These are phyloP conservation scores for Ogataea parapolymorpha DNA, from an alignment of 805 yeast species.

Conservation along the genomic window DNA sequence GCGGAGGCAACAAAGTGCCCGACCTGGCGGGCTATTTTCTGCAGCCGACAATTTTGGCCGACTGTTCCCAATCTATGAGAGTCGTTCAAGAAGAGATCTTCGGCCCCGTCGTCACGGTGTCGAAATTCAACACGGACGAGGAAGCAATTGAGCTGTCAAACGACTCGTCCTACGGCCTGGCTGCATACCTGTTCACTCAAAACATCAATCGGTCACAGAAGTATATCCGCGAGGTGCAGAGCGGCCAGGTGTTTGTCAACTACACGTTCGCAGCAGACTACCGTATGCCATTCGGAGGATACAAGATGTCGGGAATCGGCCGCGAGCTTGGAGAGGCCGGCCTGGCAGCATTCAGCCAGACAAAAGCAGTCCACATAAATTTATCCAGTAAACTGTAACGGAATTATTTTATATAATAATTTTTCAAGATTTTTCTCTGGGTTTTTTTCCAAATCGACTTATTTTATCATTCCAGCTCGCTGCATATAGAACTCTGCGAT, in stretches of 20 bases:
- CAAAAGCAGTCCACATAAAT: conserved; percentile 72
- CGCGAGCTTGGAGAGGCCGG: conserved; percentile 92
- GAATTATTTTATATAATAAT: neutral
- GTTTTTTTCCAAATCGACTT: conserved; percentile 3
- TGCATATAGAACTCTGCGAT: conserved; percentile 5
- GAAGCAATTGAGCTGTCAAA: conserved; percentile 79
- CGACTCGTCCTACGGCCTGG: conserved; percentile 79
- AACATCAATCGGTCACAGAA: conserved; percentile 72
- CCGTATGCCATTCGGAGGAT: conserved; percentile 91
- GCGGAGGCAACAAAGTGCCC: conserved; percentile 54
- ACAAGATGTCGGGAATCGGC: conserved; percentile 87
- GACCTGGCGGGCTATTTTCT: conserved; percentile 57
- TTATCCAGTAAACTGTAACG: conserved; percentile 28
- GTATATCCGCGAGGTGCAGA: conserved; percentile 68
- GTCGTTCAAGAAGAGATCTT: conserved; percentile 78
- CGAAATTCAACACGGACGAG: conserved; percentile 78
- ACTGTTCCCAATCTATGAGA: conserved; percentile 62
- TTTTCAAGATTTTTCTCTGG: neutral
- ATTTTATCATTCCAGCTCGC: neutral
- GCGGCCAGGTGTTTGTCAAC: conserved; percentile 93
- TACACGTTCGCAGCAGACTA: conserved; percentile 85
- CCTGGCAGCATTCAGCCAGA: conserved; percentile 78
- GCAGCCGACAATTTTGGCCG: conserved; percentile 72
- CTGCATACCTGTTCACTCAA: conserved; percentile 85
- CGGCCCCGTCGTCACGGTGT: conserved; percentile 87